Conservation (phyloP, 2,329 filamentous ascomycete genomes). For the Elsinoe necatrix region DNA sequence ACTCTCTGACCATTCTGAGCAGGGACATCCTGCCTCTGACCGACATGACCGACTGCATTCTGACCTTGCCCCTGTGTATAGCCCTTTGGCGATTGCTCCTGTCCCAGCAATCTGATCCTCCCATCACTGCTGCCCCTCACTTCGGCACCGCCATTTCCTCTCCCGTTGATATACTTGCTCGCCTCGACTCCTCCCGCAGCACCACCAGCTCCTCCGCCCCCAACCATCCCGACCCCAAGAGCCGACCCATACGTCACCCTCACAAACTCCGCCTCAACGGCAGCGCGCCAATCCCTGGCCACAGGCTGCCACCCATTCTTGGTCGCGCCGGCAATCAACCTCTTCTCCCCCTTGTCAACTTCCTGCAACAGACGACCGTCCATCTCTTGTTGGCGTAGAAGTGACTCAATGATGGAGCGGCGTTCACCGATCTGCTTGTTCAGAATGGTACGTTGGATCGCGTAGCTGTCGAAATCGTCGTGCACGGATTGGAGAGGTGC, state of each 20-base stretch:
- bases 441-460: background rate
- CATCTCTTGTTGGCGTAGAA: background rate
- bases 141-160: too few species aligned
- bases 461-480: background rate
- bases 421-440: background rate
- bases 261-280: background rate
- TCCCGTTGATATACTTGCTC: too few species aligned
- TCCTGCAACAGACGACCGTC: background rate
- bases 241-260: background rate
- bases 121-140: too few species aligned
- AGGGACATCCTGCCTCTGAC: too few species aligned
- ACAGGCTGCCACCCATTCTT: background rate
- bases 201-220: background rate
- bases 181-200: background rate
- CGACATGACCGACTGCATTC: too few species aligned
- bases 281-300: background rate
- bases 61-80: too few species aligned
- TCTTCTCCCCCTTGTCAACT: background rate
- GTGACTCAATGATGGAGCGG: background rate
- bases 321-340: background rate
- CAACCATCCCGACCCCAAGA: background rate
- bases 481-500: background rate
- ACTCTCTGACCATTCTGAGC: too few species aligned
- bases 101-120: too few species aligned
- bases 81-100: too few species aligned